Evolutionary conservation across 1,284 basidiomycete genomes (phyloP).

Genomic region (Ceratobasidium sp.): DNA sequence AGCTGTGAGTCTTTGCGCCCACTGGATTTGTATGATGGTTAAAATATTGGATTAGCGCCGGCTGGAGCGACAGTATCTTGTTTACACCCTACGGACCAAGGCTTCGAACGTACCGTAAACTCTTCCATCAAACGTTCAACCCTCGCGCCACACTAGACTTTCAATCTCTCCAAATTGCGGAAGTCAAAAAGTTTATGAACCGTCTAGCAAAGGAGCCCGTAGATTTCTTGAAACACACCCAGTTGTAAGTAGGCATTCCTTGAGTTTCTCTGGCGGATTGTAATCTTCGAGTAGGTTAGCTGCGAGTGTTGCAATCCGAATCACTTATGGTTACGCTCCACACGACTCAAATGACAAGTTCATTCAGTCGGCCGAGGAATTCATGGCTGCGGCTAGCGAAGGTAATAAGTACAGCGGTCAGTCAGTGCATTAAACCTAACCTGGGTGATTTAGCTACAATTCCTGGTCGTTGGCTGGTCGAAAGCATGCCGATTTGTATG

Average conservation of each 20-base stretch:
- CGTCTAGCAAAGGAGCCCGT: constrained; percentile 16
- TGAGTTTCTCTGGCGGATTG: not conserved
- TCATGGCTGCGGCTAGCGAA: constrained; percentile 32
- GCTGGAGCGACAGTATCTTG: constrained; percentile 30
- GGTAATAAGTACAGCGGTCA: not conserved
- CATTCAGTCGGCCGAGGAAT: constrained; percentile 29
- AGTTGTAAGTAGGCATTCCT: constrained; percentile 23
- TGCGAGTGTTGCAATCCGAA: constrained; percentile 31
- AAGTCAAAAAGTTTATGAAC: constrained; percentile 32
- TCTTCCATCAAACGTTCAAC: constrained; percentile 37
- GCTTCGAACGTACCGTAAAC: constrained; percentile 33
- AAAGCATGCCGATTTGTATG: constrained; percentile 32
- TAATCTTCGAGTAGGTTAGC: constrained; percentile 4
- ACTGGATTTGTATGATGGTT: not conserved
- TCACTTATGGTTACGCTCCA: constrained; percentile 30
- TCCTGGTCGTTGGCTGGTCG: constrained; percentile 36
- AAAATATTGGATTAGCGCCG: not conserved
- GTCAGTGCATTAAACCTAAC: too few species aligned
- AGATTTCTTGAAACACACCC: constrained; percentile 14
- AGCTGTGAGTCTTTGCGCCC: constrained; percentile 2
- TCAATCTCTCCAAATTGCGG: constrained; percentile 29
- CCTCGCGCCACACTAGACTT: constrained; percentile 35
- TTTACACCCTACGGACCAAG: constrained; percentile 35
- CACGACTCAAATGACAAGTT: constrained; percentile 26
- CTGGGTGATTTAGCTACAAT: not conserved